Base-by-base conservation (phyloP, 768 basidiomycete genomes). In the Tulasnella sp. region DNA sequence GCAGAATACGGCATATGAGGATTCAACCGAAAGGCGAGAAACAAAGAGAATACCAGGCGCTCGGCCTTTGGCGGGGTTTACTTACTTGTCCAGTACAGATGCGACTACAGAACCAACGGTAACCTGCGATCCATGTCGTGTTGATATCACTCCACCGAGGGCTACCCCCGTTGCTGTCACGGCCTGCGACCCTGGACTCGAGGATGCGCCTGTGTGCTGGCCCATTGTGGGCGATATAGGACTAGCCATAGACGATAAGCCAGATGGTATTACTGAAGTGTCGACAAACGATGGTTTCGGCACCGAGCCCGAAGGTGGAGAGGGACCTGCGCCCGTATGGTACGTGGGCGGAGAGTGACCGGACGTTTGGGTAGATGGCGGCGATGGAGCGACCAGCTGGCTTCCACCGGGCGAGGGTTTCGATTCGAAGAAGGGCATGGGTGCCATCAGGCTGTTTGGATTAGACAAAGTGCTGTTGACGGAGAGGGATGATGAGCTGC, bases 21-120 rank as follows among this genome's bases (percentile, higher is more conserved):
- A 44, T 44, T 44, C 16, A 14, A 44, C 44, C 44, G 44, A 44
- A 44, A 44, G 44, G 44, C 44, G 6, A 40, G 39, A 40, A 10
- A 44, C 42, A 44, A 14, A 42, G 44, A 44, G 44, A 18, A 4
- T 14, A 44, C 44, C 44, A 18, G 38, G 38, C 38, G 24, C 38
- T 40, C 16, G 38, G 39, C 31, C 6, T 4, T 18, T 2, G 31
- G 72, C 1, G 4, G 34, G 34, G 40, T 72, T 46, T 40, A 74
- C 78, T 74, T 73, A 79, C 78, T 79, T 79, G 40, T 79, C 78
- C 27, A 79, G 38, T 6, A 79, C 71, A 9, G 78, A 79, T 34
- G 71, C 78, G 18, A 79, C 78, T n/a, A 79, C 71, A 8, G 78
- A 1, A 27, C 78, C 78, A 27, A 79, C 44, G 42, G 78, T 79